A percentile compares a stretch with the other conserved stretches of the same genome.
phyloP scores from a whole-genome alignment of 78 protist genomes.

The Tieghemostelium lacteum region DNA sequence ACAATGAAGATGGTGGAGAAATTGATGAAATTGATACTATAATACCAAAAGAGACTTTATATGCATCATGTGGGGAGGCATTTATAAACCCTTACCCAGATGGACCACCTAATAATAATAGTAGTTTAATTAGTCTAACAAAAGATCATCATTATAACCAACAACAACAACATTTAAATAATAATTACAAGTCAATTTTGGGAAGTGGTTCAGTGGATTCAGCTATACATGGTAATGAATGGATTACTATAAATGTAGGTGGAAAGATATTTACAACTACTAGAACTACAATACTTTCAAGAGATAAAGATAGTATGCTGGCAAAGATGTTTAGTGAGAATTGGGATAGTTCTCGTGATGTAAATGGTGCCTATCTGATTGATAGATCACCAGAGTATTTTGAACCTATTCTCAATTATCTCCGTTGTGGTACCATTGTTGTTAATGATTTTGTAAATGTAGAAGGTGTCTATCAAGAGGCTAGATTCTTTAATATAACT shows the following conservation, averaged over 20 bases:
- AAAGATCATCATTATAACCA: not conserved
- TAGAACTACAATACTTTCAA: slow-evolving; percentile 37
- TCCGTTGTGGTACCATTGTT: slow-evolving; percentile 69
- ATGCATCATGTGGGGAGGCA: slow-evolving; percentile 67
- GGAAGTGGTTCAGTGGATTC: not conserved
- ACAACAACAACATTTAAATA: not conserved
- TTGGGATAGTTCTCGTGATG: slow-evolving; percentile 80
- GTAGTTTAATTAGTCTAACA: not conserved
- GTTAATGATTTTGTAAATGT: slow-evolving; percentile 62
- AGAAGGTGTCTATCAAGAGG: slow-evolving; percentile 80
- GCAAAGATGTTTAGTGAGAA: slow-evolving; percentile 84
- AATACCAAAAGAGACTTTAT: slow-evolving; percentile 69
- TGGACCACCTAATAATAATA: not conserved
- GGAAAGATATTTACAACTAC: slow-evolving; percentile 81
- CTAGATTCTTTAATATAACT: slow-evolving; percentile 78
- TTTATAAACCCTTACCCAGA: slow-evolving; percentile 38
- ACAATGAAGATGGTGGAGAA: slow-evolving; percentile 82
- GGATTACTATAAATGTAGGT: slow-evolving; percentile 85
- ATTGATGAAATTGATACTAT: slow-evolving; percentile 78
- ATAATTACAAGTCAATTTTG: not conserved
- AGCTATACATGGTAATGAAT: slow-evolving; percentile 20
- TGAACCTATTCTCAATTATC: slow-evolving; percentile 49
- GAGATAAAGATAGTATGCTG: slow-evolving; percentile 66
- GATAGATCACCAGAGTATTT: slow-evolving; percentile 85
- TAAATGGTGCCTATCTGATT: slow-evolving; percentile 71